Base-by-base conservation (phyloP, 331 rosid species). In the Telfairia occidentalis region DNA sequence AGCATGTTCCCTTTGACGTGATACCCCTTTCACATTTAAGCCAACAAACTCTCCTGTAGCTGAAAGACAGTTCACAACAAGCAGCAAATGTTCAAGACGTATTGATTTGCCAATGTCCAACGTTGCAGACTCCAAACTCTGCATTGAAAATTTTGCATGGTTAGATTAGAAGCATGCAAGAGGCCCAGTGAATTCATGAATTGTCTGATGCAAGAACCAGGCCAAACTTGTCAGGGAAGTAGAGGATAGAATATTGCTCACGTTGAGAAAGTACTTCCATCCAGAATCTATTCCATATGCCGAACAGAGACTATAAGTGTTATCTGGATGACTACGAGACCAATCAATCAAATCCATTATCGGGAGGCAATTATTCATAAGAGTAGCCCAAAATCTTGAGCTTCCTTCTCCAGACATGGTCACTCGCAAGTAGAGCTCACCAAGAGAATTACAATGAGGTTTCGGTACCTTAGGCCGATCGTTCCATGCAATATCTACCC, bases 321-420 rank as follows among this genome's bases (percentile, higher is more conserved):
- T 90, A 71, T 92, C 93, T 3, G 97, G 99, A 83, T 89, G 99
- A 87, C 97, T 90, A 32, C 96, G 89, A 48, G 92, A 81, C 97
- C 97, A 92, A 79, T 95, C 97, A 70, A 95, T 90, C 87, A 90
- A 61, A 63, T 86, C 81, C 93, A 87, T 87, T 78, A 92, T 80
- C 50, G 53, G 87, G 55, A 85, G 86, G 81, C 90, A 95, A 71
- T 80, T 81, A 83, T 83, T 73, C 83, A 81, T 37, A 12, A 95
- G 89, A 30, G 78, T 61, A 71, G 88, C 86, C 97, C 99, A 95
- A 74, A 85, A 83, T 71, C 79, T 75, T 61, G 82, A 77, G 54
- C 64, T 10, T 57, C 73, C 73, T 26, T 81, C 83, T 61, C 80
- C 78, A 35, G 88, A 81, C 90, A 90, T 72, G 50, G 90, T 79